Base-by-base conservation (phyloP, 148 eudicot genomes). In the Persicaria tinctoria region DNA sequence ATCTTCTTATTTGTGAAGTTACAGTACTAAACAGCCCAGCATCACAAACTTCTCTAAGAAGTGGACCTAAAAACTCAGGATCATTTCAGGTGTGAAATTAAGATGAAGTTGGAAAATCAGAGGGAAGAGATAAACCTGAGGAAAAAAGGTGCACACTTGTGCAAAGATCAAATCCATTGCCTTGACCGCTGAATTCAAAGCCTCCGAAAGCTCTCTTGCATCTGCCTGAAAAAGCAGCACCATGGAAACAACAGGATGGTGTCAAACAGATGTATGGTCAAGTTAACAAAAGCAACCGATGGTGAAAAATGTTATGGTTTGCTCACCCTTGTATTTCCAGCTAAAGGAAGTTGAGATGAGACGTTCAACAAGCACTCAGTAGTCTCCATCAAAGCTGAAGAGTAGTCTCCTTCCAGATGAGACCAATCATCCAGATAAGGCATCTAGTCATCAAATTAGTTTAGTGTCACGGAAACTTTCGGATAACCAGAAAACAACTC, bases 391-490 rank as follows among this genome's bases (percentile, higher is more conserved):
- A 89, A 78, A 18, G 92, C 88, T 54, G 80, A 68, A 51, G 91
- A 78, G 78, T 85, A 89, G 13, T 82, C 90, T 66, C 80, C 89
- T 79, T 93, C 92, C 76, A 89, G 46, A 76, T 79, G 75, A 74
- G 89, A 80, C 98, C 98, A 93, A 78, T 85, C 86, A 23, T 89
- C 92, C 76, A 93, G 84, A 75, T 48, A 68, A 18, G 92, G 91
- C 81, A 90, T 78, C 98, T 93, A 78, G 68, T 38, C 41, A 64
- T 3, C 70, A 64, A 23, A 8, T 20, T 20, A 60, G 32, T 6
- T 57, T 57, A 23, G 38, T 7, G 68, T 62, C 68, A 62, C 68
- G 32, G 0, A 63, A 23, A 59, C 3, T 45, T 32, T 63, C 12
- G 6, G 3, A 57, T 57, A 57, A 32, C 41, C 41, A 32, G 41